Base-by-base conservation (phyloP, 371 early-diverging fungal genomes). In the Actinomucor elegans region DNA sequence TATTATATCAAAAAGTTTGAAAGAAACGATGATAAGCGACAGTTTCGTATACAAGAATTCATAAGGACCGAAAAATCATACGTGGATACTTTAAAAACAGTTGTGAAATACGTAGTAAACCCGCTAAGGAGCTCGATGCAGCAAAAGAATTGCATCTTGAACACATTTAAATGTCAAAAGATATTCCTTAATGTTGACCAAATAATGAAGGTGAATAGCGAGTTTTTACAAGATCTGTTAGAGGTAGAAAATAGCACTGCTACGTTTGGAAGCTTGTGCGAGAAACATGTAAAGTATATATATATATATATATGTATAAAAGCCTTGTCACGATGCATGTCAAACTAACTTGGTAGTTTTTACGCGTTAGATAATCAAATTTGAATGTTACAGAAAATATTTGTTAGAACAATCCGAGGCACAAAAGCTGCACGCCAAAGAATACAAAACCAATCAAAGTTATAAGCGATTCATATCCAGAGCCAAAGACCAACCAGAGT, bases 321-420 rank as follows among this genome's bases (percentile, higher is more conserved):
- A n/a, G n/a, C n/a, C n/a, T n/a, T n/a, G n/a, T n/a, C n/a, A n/a
- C n/a, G n/a, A n/a, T n/a, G n/a, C n/a, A n/a, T n/a, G n/a, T n/a
- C n/a, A n/a, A n/a, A n/a, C 11, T 11, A 17, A 37, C 7, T 20
- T 18, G 20, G 20, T 4, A 37, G 7, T 37, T 48, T 24, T 49
- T 48, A 40, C 62, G 17, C 26, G 45, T 44, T 47, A 73, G 73
- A 69, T 73, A 42, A 52, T 44, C 24, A 58, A 64, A 27, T 71
- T 75, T 49, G 73, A 70, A 32, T 78, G 79, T 29, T 78, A 78
- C 48, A 44, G 75, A 50, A 72, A 71, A 31, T 78, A 72, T 53
- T 45, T 69, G 14, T 47, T 73, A 26, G 73, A 66, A 27, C 63
- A 67, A 42, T 34, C 58, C 21, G 66, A 64, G 34, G 75, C 75